Conservation (phyloP, 805 yeast species). For the Wickerhamiella azymoides region DNA sequence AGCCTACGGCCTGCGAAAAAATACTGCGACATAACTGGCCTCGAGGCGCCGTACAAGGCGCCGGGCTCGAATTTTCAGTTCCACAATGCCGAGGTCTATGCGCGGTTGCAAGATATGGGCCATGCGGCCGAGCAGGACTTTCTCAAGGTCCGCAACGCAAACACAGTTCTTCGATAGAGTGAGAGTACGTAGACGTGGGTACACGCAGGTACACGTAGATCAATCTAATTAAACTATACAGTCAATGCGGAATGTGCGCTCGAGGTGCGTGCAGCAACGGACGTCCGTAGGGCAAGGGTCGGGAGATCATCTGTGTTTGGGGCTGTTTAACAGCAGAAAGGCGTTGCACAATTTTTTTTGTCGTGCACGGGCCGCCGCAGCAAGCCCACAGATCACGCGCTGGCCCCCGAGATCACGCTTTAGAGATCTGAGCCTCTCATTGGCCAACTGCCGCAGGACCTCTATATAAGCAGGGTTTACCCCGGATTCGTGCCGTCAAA, state of each 20-base stretch:
- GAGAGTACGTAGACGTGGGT: neutral
- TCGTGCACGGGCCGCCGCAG: too few relatives aligned
- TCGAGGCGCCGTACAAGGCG: constrained; percentile 60
- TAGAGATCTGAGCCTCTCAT: too few relatives aligned
- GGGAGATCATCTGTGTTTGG: too few relatives aligned
- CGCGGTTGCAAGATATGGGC: constrained; percentile 58
- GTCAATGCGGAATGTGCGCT: too few relatives aligned
- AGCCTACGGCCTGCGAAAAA: constrained; percentile 65
- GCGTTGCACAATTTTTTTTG: neutral
- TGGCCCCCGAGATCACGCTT: too few relatives aligned
- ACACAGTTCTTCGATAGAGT: constrained; percentile 54
- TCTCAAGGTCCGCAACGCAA: constrained; percentile 73
- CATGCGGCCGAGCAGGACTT: constrained; percentile 92
- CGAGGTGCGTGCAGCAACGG: too few relatives aligned
- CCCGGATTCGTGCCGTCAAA: constrained; percentile 1
- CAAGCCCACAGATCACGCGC: too few relatives aligned
- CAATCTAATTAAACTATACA: too few relatives aligned
- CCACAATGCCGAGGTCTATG: constrained; percentile 72
- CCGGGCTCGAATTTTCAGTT: constrained; percentile 61
- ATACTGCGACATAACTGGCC: constrained; percentile 89
- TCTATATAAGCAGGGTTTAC: constrained; percentile 5
- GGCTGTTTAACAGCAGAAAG: too few relatives aligned
- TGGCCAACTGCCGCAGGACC: neutral
- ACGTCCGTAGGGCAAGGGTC: too few relatives aligned
- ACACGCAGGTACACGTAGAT: too few relatives aligned